A percentile compares a stretch with the other conserved stretches of the same genome.
Conservation (phyloP, 495 filamentous ascomycete species). For the Penicillium canescens region DNA sequence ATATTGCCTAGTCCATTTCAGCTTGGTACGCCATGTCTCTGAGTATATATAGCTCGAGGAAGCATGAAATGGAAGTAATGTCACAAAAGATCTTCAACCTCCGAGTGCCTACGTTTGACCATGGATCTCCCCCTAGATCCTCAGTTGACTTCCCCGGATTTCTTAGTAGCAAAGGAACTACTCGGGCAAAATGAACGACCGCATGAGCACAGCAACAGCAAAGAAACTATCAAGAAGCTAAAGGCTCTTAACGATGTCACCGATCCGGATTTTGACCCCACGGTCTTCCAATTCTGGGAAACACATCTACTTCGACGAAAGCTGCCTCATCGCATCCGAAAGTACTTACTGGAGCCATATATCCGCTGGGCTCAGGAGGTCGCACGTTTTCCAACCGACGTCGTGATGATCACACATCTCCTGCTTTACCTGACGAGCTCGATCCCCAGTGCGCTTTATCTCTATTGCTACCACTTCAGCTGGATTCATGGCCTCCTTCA, state of each 20-base stretch:
- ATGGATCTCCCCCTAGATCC: neutral
- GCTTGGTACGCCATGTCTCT: neutral
- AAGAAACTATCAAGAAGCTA: constrained; percentile 39
- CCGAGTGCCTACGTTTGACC: neutral
- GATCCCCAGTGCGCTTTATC: constrained; percentile 62
- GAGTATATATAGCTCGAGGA: neutral
- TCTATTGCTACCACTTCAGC: constrained; percentile 61
- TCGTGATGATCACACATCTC: constrained; percentile 75
- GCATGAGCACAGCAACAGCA: neutral
- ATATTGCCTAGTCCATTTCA: neutral
- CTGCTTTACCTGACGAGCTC: constrained; percentile 67
- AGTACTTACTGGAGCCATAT: constrained; percentile 56
- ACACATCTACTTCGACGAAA: constrained; percentile 30
- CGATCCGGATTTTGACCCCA: constrained; percentile 49
- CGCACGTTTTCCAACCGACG: constrained; percentile 63
- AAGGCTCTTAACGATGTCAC: constrained; percentile 52
- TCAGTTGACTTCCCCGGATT: neutral
- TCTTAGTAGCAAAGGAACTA: neutral
- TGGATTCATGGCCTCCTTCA: constrained; percentile 66
- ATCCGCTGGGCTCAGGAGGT: constrained; percentile 49
- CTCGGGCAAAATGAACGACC: neutral
- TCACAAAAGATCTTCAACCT: neutral
- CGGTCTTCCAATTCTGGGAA: constrained; percentile 54
- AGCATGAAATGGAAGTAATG: neutral
- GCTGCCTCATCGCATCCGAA: constrained; percentile 36